Evolutionary conservation across 805 yeast species (phyloP), one percentile per base, ranked within the genome.

Genomic region (Tetrapisispora phaffii): DNA sequence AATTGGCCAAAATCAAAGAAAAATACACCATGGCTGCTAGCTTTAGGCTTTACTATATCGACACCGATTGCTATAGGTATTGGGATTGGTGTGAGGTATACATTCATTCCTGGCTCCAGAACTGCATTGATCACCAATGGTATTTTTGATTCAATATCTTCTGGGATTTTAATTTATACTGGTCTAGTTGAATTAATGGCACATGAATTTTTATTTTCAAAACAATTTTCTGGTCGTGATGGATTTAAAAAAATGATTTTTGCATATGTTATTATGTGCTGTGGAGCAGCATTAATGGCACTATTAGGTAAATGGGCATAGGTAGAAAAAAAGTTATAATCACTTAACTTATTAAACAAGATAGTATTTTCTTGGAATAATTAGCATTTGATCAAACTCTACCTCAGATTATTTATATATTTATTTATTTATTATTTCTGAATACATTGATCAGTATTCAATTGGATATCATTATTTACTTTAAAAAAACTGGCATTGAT

Each of bases 281-380:
- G 66, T 41, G 89, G 89, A 52, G 80, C 84, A n/a, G 87, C 83
- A 37, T 56, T 81, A 32, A 84, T 84, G 90, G 87, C 89, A 2
- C 63, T 82, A 28, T 67, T 83, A 48, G 90, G 88, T 49, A 79
- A 74, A 57, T 82, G 88, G 85, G 85, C 85, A 17, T 46, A 42
- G 17, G 7, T 21, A 16, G 16, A 1, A 9, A 17, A n/a, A 7
- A 4, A n/a, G 10, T 4, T 4, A 9, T 12, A 21, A n/a, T n/a
- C n/a, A n/a, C n/a, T n/a, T n/a, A n/a, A n/a, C n/a, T n/a, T n/a
- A n/a, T n/a, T n/a, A n/a, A n/a, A n/a, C n/a, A n/a, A n/a, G n/a
- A n/a, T n/a, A n/a, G n/a, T n/a, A n/a, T n/a, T n/a, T n/a, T n/a
- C n/a, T n/a, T n/a, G n/a, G n/a, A n/a, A n/a, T n/a, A n/a, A n/a